phyloP scores from a whole-genome alignment of 148 eudicot genomes.

The Chenopodium album region DNA sequence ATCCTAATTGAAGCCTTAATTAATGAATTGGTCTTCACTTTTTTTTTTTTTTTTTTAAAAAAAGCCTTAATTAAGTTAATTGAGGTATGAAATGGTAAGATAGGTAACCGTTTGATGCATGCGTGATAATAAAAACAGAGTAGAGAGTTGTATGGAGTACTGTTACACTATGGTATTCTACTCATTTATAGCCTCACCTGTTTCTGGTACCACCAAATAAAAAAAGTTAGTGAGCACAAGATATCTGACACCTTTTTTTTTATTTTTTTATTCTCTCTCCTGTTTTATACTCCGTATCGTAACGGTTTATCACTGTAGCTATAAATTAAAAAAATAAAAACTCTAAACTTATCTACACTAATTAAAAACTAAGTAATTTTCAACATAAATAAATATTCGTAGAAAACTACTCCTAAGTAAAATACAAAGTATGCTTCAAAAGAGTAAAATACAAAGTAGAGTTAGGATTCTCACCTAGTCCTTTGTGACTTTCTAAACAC shows the following conservation, averaged over 20 bases:
- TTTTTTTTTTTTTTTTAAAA: too few relatives aligned
- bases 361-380: too few relatives aligned
- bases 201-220: background rate
- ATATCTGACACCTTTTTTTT: constrained; percentile 16
- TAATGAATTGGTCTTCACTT: too few relatives aligned
- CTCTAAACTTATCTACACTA: too few relatives aligned
- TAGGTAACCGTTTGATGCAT: background rate
- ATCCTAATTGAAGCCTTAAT: too few relatives aligned
- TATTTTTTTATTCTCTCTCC: background rate
- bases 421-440: too few relatives aligned
- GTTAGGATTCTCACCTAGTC: too few relatives aligned
- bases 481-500: too few relatives aligned
- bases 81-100: background rate
- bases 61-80: too few relatives aligned
- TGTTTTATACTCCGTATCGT: background rate
- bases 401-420: too few relatives aligned
- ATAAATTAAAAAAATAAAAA: background rate
- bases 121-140: constrained; percentile 1
- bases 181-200: constrained; percentile 1
- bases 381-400: too few relatives aligned
- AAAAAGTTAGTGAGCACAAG: background rate
- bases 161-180: background rate
- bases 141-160: background rate
- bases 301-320: constrained; percentile 11
- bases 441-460: too few relatives aligned